Base-by-base conservation (phyloP, 202 grass and related monocot genomes). In the Elaeis oleifera region DNA sequence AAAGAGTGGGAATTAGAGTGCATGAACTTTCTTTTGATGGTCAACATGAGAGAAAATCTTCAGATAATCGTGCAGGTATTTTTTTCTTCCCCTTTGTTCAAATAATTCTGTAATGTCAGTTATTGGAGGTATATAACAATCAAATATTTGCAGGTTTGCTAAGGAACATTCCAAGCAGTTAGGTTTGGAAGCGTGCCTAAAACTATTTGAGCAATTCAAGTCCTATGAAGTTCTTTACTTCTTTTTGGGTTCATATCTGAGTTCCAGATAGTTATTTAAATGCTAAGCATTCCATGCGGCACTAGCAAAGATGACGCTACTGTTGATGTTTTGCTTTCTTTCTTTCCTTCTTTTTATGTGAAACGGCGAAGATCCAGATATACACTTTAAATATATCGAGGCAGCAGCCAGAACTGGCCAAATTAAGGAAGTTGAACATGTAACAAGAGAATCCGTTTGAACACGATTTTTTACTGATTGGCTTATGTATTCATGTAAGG, bases 341-440 rank as follows among this genome's bases (percentile, higher is more conserved):
- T 52, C 24, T 81, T 81, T 64, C 32, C 9, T 56, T 76, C 16
- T 26, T 72, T 72, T 75, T 83, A 28, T 36, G 51, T 76, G 64
- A 31, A 72, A 82, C 70, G 90, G 90, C n/a, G 86, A 95, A 62
- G 90, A 95, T 72, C 90, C 90, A 58, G 90, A 95, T 54, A 87
- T 90, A 60, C 90, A 90, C 81, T 95, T 90, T 59, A 96, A 96
- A 64, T 96, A 96, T 73, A 96, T 96, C 67, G 91, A 96, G 78
- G 87, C 91, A 68, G 91, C 91, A 67, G 91, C 91, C 21, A 96
- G 80, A 70, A 96, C 91, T 68, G 91, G 91, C 58, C 91, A 96
- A 51, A 83, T 96, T 64, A 96, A 96, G 83, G 91, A 96, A 87
- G 91, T 96, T 68, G 91, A 96, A 74, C 87, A 87, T 64, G 91